Evolutionary conservation across 1,139 yeast species (phyloP).

Genomic region (Yamadazyma spencermartinsiae): DNA sequence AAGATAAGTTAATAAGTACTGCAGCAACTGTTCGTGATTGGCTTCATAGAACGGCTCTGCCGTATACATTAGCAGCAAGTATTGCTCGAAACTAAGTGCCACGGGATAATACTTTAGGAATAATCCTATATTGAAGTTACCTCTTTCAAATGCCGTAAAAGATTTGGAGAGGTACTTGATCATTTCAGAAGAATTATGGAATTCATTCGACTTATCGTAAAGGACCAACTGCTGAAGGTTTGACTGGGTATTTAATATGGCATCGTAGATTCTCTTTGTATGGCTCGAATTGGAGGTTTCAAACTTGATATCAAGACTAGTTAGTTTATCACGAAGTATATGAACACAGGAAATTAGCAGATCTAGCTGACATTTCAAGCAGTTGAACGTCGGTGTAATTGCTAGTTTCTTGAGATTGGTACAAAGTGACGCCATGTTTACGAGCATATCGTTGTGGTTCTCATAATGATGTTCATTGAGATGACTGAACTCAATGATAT

Average conservation of each 20-base stretch:
- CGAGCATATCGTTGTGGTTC: conserved; percentile 10
- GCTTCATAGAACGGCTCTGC: conserved; percentile 5
- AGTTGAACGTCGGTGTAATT: conserved; percentile 15
- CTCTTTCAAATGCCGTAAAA: conserved; percentile 10
- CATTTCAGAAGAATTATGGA: conserved; percentile 10
- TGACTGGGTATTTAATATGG: conserved; percentile 8
- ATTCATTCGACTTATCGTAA: conserved; percentile 17
- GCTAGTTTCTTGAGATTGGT: conserved; percentile 6
- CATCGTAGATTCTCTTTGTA: conserved; percentile 6
- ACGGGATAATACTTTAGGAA: conserved; percentile 1
- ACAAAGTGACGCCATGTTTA: conserved; percentile 5
- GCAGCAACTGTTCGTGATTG: neutral
- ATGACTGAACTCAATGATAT: conserved; percentile 17
- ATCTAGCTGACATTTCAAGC: conserved; percentile 15
- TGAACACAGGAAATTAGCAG: conserved; percentile 7
- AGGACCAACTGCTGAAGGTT: conserved; percentile 8
- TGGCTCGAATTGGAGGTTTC: conserved; percentile 12
- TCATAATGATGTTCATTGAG: conserved; percentile 12
- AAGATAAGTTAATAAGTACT: neutral
- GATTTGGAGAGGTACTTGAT: conserved; percentile 5
- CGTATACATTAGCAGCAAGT: neutral
- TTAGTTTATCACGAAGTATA: conserved; percentile 4
- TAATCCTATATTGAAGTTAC: conserved; percentile 9
- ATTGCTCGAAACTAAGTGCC: neutral
- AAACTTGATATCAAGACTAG: conserved; percentile 10